phyloP scores from a whole-genome alignment of 192 early-diverging fungal species.

The Phycomyces blakesleeanus region DNA sequence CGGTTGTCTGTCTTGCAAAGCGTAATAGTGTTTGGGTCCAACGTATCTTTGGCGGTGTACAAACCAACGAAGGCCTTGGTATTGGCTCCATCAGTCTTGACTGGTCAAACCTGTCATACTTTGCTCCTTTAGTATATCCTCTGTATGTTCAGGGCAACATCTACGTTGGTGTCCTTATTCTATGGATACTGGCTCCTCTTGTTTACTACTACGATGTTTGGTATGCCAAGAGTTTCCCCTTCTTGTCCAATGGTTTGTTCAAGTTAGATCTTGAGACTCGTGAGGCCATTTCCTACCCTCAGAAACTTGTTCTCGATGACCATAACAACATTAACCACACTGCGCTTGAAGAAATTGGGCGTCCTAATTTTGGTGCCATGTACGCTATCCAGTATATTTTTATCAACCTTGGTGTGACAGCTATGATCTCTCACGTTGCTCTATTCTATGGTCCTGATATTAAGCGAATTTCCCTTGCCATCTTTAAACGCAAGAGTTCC shows the following conservation, averaged over 20 bases:
- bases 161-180: constrained; percentile 52
- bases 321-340: constrained; percentile 42
- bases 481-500: constrained; percentile 34
- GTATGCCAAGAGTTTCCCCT: constrained; percentile 47
- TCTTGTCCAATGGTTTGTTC: constrained; percentile 48
- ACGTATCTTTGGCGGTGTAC: constrained; percentile 32
- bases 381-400: constrained; percentile 59
- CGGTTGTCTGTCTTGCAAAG: constrained; percentile 35
- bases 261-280: constrained; percentile 35
- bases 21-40: constrained; percentile 17
- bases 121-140: constrained; percentile 51
- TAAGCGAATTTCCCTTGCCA: constrained; percentile 39
- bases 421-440: constrained; percentile 54
- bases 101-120: constrained; percentile 36
- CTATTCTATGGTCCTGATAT: constrained; percentile 66
- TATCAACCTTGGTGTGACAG: constrained; percentile 56
- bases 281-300: constrained; percentile 39
- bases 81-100: constrained; percentile 39
- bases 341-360: constrained; percentile 44
- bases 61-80: constrained; percentile 36
- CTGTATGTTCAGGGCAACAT: constrained; percentile 67
- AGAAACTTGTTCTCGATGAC: constrained; percentile 37
- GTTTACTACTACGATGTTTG: constrained; percentile 53
- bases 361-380: constrained; percentile 45
- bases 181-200: constrained; percentile 57